phyloP scores from a whole-genome alignment of 2,329 filamentous ascomycete genomes.

The Hirsutella thompsonii region DNA sequence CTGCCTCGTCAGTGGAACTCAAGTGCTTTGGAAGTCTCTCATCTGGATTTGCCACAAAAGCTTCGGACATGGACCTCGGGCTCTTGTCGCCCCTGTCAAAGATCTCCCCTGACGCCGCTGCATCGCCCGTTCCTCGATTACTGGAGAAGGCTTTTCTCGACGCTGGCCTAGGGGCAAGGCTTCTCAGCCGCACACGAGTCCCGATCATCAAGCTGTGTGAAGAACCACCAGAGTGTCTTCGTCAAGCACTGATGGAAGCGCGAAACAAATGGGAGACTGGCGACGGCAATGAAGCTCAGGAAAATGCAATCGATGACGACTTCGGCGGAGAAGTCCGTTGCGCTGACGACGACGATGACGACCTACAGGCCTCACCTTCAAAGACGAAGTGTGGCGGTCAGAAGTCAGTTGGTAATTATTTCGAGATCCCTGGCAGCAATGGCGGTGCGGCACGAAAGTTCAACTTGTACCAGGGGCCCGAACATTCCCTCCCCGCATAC shows the following conservation, averaged over 20 bases:
- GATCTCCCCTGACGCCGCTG: slow-evolving; percentile 36
- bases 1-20: slow-evolving; percentile 46
- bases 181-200: slow-evolving; percentile 67
- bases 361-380: slow-evolving; percentile 11
- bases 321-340: slow-evolving; percentile 17
- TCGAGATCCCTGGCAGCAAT: slow-evolving; percentile 9
- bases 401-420: slow-evolving; percentile 4
- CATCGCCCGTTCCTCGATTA: slow-evolving; percentile 56
- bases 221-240: slow-evolving; percentile 48
- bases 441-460: slow-evolving; percentile 10
- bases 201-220: slow-evolving; percentile 84
- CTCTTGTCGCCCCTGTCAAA: slow-evolving; percentile 53
- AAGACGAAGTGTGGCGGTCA: slow-evolving; percentile 2
- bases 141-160: slow-evolving; percentile 65
- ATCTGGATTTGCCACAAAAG: slow-evolving; percentile 75
- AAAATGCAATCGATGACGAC: slow-evolving; percentile 20
- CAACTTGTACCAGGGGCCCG: slow-evolving; percentile 27
- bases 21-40: slow-evolving; percentile 72
- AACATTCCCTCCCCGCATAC: slow-evolving; percentile 31
- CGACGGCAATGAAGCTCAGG: slow-evolving; percentile 24
- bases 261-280: slow-evolving; percentile 59
- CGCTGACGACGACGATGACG: slow-evolving; percentile 8
- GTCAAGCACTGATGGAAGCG: slow-evolving; percentile 47
- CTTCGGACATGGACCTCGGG: slow-evolving; percentile 84
- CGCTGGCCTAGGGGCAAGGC: slow-evolving; percentile 58